These are phyloP conservation scores for Fusarium oxysporum DNA, from an alignment of 2,329 filamentous ascomycete species.

Conservation along the genomic window DNA sequence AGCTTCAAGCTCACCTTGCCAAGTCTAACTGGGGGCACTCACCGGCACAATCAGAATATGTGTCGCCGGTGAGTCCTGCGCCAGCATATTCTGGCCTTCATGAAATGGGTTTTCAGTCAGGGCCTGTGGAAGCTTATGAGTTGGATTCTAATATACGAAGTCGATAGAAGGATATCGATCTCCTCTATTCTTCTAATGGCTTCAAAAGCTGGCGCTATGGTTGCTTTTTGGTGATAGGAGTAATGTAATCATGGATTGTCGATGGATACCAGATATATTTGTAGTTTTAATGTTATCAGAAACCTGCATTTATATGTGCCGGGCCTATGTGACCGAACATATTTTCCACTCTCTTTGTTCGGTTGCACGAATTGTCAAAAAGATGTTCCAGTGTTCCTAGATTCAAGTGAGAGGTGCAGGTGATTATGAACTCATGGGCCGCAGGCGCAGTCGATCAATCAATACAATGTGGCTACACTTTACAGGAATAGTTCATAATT, in stretches of 20 bases:
- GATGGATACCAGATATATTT: neutral
- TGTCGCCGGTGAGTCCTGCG: conserved; percentile 19
- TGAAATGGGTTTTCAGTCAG: conserved; percentile 50
- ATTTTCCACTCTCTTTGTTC: no score
- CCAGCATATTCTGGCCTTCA: conserved; percentile 32
- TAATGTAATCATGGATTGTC: neutral
- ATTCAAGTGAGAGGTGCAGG: no score
- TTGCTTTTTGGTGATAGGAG: neutral
- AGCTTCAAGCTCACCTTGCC: conserved; percentile 42
- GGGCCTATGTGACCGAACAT: no score
- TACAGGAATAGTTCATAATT: no score
- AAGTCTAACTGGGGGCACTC: conserved; percentile 35
- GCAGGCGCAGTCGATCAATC: neutral
- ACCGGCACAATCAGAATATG: conserved; percentile 29
- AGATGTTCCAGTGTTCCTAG: neutral
- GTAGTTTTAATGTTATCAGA: neutral
- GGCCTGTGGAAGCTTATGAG: conserved; percentile 51
- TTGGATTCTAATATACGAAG: conserved; percentile 40
- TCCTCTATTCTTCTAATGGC: neutral
- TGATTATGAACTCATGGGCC: no score
- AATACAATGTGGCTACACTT: neutral
- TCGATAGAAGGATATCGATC: neutral
- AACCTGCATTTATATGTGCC: neutral
- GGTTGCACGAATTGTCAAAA: rapidly evolving
- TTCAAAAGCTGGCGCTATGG: conserved; percentile 17